Conservation (phyloP, 768 basidiomycete genomes). For the Leccinum fibrillosum region DNA sequence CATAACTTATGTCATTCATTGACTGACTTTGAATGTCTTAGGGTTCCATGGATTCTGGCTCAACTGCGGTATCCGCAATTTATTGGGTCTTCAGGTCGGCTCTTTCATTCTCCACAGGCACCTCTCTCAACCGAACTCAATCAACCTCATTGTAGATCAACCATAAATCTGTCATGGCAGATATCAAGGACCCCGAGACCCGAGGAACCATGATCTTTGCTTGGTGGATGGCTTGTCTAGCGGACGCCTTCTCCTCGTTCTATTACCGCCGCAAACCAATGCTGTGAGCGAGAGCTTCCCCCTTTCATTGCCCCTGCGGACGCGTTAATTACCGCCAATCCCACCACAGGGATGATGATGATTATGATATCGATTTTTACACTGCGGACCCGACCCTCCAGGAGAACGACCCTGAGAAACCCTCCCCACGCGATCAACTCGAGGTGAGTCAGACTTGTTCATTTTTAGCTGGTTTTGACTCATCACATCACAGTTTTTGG, state of each 20-base stretch:
- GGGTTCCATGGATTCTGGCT: slow-evolving; percentile 88
- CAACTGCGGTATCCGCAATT: slow-evolving; percentile 69
- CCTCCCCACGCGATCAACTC: slow-evolving; percentile 74
- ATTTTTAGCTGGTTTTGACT: slow-evolving; percentile 3
- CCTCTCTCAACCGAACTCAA: slow-evolving; percentile 3
- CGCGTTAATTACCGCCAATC: slow-evolving; percentile 22
- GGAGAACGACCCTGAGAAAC: slow-evolving; percentile 48
- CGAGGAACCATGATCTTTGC: slow-evolving; percentile 87
- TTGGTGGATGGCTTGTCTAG: slow-evolving; percentile 90
- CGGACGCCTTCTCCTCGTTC: slow-evolving; percentile 78
- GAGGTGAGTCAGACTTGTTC: slow-evolving; percentile 48
- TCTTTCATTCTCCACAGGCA: slow-evolving; percentile 11
- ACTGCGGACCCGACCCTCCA: slow-evolving; percentile 60
- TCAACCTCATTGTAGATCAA: slow-evolving; percentile 55
- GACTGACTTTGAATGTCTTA: slow-evolving; percentile 31
- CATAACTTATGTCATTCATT: slow-evolving; percentile 11
- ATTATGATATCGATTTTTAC: slow-evolving; percentile 89
- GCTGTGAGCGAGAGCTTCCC: slow-evolving; percentile 41
- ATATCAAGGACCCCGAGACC: slow-evolving; percentile 69
- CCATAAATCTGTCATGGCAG: slow-evolving; percentile 74
- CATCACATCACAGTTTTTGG: slow-evolving; percentile 54
- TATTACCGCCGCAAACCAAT: slow-evolving; percentile 86
- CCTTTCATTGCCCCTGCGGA: slow-evolving; percentile 2
- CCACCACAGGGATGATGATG: slow-evolving; percentile 64
- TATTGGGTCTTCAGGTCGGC: slow-evolving; percentile 69